These are phyloP conservation scores for Candida dendrica DNA, from an alignment of 805 yeast species.

Conservation along the genomic window DNA sequence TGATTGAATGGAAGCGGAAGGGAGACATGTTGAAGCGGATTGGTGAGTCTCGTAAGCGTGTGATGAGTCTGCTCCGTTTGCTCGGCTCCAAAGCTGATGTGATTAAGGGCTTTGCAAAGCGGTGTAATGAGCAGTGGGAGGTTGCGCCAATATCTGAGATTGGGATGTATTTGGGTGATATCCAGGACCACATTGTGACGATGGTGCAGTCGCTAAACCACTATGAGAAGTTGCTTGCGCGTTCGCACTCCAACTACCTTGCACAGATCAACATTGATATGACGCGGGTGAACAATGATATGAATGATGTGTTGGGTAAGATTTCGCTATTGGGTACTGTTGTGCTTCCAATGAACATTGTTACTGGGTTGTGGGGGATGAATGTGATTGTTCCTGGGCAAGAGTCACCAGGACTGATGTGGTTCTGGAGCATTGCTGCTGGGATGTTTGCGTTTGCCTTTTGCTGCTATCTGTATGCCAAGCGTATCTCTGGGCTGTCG, in stretches of 20 bases:
- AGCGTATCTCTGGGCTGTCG: slow-evolving; percentile 30
- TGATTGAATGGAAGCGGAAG: slow-evolving; percentile 78
- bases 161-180: slow-evolving; percentile 92
- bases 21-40: slow-evolving; percentile 93
- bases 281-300: slow-evolving; percentile 94
- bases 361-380: slow-evolving; percentile 99
- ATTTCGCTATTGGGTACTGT: slow-evolving; percentile 92
- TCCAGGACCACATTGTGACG: slow-evolving; percentile 94
- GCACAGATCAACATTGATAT: slow-evolving; percentile 97
- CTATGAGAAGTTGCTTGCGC: slow-evolving; percentile 85
- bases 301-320: slow-evolving; percentile 92
- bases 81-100: slow-evolving; percentile 94
- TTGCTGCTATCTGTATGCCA: slow-evolving; percentile 41
- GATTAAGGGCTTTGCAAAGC: slow-evolving; percentile 88
- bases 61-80: slow-evolving; percentile 81
- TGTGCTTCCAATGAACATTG: slow-evolving; percentile 88
- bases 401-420: slow-evolving; percentile 44
- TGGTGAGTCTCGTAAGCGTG: slow-evolving; percentile 92
- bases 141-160: slow-evolving; percentile 78
- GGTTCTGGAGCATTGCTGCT: slow-evolving; percentile 54
- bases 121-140: slow-evolving; percentile 82
- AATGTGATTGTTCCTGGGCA: slow-evolving; percentile 96
- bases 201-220: slow-evolving; percentile 95
- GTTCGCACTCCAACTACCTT: slow-evolving; percentile 92
- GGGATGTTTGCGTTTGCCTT: slow-evolving; percentile 42